These are phyloP conservation scores for Schoenoplectus triqueter DNA, from an alignment of 202 grass and related monocot species.

Conservation along the genomic window DNA sequence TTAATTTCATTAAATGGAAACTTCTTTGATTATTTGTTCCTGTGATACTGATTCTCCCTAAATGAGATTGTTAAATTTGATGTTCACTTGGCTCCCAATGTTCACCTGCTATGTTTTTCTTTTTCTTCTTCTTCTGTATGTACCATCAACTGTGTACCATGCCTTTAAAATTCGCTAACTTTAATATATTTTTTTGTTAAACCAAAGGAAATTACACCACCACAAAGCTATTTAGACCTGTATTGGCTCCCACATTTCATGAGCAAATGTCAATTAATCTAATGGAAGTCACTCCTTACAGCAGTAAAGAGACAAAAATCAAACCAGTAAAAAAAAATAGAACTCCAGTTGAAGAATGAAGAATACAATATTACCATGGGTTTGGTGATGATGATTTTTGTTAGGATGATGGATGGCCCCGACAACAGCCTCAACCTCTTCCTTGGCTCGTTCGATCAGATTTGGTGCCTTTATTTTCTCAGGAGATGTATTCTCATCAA, in stretches of 20 bases:
- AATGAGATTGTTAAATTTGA: neutral
- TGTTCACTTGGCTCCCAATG: neutral
- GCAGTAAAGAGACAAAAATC: neutral
- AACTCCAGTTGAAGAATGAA: neutral
- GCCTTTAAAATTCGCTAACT: too few relatives aligned
- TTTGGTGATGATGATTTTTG: constrained; percentile 16
- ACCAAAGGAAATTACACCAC: too few relatives aligned
- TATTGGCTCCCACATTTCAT: neutral
- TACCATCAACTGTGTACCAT: too few relatives aligned
- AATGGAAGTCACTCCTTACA: neutral
- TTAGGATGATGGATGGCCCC: constrained; percentile 49
- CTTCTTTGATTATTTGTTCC: neutral
- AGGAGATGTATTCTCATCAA: constrained; percentile 51
- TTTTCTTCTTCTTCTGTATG: too few relatives aligned
- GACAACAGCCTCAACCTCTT: constrained; percentile 65
- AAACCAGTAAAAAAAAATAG: neutral
- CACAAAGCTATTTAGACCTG: neutral
- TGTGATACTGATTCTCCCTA: neutral
- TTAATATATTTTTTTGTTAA: too few relatives aligned
- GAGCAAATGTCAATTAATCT: neutral
- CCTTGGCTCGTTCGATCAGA: constrained; percentile 72
- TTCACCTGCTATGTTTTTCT: too few relatives aligned
- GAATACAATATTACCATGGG: constrained; percentile 40
- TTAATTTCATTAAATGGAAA: too few relatives aligned
- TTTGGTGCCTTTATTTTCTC: constrained; percentile 65